Evolutionary conservation across 495 filamentous ascomycete genomes (phyloP).

Genomic region (Lichina pygmaea): DNA sequence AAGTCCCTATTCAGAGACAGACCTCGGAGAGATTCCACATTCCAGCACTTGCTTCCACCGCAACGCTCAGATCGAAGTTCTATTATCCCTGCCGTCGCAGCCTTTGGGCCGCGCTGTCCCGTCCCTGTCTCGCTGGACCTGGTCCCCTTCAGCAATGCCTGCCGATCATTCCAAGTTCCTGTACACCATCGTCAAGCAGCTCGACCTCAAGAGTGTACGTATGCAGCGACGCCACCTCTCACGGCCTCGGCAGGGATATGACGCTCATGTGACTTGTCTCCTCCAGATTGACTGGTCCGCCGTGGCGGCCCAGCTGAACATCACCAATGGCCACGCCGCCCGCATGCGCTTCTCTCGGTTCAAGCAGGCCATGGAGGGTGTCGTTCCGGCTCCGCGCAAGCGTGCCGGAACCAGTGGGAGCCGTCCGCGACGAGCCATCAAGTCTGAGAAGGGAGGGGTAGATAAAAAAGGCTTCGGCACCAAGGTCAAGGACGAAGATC

Average conservation of each 20-base stretch:
- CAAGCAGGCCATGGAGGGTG: conserved; percentile 29
- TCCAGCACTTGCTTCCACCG: not conserved
- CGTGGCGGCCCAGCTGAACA: conserved; percentile 31
- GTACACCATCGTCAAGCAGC: conserved; percentile 50
- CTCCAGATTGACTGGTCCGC: conserved; percentile 45
- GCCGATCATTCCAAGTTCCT: conserved; percentile 28
- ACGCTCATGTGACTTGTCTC: not conserved
- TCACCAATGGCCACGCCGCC: conserved; percentile 58
- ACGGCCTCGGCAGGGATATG: not conserved
- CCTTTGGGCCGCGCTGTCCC: no score
- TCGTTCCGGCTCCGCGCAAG: conserved; percentile 5
- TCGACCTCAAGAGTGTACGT: conserved; percentile 44
- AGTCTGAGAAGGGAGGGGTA: not conserved
- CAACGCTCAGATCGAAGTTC: not conserved
- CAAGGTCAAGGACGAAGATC: not conserved
- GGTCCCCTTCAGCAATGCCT: conserved; percentile 8
- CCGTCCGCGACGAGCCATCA: not conserved
- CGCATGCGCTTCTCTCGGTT: conserved; percentile 61
- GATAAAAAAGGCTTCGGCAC: not conserved
- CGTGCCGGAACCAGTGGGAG: not conserved
- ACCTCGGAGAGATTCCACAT: not conserved
- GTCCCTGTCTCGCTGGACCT: not conserved
- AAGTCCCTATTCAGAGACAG: not conserved
- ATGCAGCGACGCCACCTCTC: not conserved
- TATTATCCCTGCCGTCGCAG: no score